Evolutionary conservation across 805 yeast genomes (phyloP), one percentile per base, ranked within the genome.

Genomic region (Soucietia sequanensis): DNA sequence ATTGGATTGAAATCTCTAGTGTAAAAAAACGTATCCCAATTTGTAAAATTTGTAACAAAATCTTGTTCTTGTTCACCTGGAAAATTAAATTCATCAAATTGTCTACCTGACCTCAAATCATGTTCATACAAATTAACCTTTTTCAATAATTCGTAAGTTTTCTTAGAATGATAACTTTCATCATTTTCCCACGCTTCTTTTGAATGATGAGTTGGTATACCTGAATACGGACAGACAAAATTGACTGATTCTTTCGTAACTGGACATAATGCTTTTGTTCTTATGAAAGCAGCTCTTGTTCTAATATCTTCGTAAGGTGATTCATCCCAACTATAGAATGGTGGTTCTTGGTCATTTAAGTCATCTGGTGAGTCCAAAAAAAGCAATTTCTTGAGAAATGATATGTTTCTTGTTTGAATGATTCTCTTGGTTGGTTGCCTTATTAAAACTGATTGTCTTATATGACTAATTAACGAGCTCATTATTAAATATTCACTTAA

Each of bases 161-260:
- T 75, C 17, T 76, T 55, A 16, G 65, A 52, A 51, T 87, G 96
- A 58, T 90, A 90, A 16, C 75, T 78, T 6, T 54, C 66, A 58
- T 93, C 98, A 36, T 67, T 62, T 51, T 81, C 81, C 96, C 97
- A 93, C 1, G 96, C 96, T 45, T 84, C 88, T 54, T 74, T 72
- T 14, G 87, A 80, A 55, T 87, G 95, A 59, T 93, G 99, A 4
- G 99, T 93, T 16, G 99, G 99, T 33, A 93, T 89, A 2, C 99
- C 99, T 4, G 96, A 85, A 37, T 76, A 66, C 2, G 99, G 99
- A 65, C 98, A 93, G 2, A 90, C 86, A 58, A 72, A 93, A 46
- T 82, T 73, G 39, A 93, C 86, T 30, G 84, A 82, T 44, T 80
- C 75, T 13, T 79, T 72, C 0, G 97, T 90, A 9, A 90, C 93